A percentile compares a stretch with the other conserved stretches of the same genome.
phyloP scores from a whole-genome alignment of 2,329 filamentous ascomycete genomes.

The Tolypocladium nubicola region DNA sequence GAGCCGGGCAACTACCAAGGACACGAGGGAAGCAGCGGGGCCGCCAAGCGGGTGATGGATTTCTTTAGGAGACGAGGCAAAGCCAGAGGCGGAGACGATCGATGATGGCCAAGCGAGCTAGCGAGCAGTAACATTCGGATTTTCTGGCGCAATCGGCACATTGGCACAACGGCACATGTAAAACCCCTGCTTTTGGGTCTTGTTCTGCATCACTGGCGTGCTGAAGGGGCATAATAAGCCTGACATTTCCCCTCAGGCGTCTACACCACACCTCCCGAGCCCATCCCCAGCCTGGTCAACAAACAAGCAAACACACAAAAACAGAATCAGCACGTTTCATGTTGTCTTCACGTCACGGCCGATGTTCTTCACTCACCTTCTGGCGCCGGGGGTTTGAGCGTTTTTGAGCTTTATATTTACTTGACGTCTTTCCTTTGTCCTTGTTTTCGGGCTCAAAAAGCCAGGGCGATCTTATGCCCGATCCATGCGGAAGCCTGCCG shows the following conservation, averaged over 20 bases:
- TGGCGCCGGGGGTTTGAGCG: conserved; percentile 1
- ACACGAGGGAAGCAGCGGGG: conserved; percentile 74
- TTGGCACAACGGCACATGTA: neutral
- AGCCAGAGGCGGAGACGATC: conserved; percentile 52
- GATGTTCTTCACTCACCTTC: neutral
- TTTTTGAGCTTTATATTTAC: conserved; percentile 1
- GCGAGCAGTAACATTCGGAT: neutral
- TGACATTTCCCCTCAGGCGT: neutral
- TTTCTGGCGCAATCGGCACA: neutral
- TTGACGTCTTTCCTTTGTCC: conserved; percentile 2
- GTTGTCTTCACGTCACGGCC: neutral
- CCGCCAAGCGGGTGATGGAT: conserved; percentile 92
- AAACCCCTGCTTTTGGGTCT: neutral
- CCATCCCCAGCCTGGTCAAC: neutral
- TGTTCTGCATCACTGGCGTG: neutral
- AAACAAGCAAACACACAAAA: neutral
- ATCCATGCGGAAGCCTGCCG: neutral
- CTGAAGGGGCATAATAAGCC: neutral
- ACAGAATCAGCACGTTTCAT: neutral
- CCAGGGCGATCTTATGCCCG: conserved; percentile 2
- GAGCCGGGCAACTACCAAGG: conserved; percentile 58
- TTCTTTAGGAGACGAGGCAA: conserved; percentile 86
- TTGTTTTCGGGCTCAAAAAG: conserved; percentile 5
- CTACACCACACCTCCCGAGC: neutral
- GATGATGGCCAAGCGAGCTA: conserved; percentile 20